Evolutionary conservation across 2,329 filamentous ascomycete species (phyloP), one percentile per base, ranked within the genome.

Genomic region (Cordyceps cateniannulata): DNA sequence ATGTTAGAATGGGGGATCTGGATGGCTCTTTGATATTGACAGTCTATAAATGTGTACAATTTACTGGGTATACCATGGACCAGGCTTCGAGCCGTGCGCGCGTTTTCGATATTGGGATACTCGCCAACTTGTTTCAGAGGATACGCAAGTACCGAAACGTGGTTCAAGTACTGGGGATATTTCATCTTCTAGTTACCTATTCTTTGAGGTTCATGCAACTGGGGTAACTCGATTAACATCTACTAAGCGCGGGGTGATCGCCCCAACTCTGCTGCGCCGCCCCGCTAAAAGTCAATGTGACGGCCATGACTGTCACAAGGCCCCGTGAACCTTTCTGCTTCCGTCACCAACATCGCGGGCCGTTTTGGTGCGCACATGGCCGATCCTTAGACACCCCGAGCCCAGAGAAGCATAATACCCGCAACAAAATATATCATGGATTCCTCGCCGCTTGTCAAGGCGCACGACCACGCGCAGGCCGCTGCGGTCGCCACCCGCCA

Each of bases 381-480:
- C 58, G 22, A 60, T 12, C n/a, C 10, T 9, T 48, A 35, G 14
- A 52, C 35, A 52, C 7, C 24, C 2, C 27, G 18, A 32, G 45
- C 45, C 25, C 27, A 29, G n/a, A n/a, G 12, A 59, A 16, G 27
- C 12, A 49, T 7, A 25, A 38, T 12, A 18, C 38, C n/a, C 18
- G 7, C 3, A 25, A 49, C 29, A 10, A 22, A 35, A 59, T 22
- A 27, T 24, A 14, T 1, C 38, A 77, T 77, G 75, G 75, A 77
- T 38, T 68, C 69, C 3, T 74, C 75, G 9, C 72, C 75, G 38
- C 67, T 76, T 54, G 66, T 70, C 42, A 72, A 93, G 85, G 93
- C 93, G 64, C 91, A 96, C 75, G 88, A 93, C 67, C 92, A 97
- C 76, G 93, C 91, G 55, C 86, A 87, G 68, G 93, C 90, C 69